Conservation (phyloP, 805 yeast species). For the Wickerhamiella brachini region DNA sequence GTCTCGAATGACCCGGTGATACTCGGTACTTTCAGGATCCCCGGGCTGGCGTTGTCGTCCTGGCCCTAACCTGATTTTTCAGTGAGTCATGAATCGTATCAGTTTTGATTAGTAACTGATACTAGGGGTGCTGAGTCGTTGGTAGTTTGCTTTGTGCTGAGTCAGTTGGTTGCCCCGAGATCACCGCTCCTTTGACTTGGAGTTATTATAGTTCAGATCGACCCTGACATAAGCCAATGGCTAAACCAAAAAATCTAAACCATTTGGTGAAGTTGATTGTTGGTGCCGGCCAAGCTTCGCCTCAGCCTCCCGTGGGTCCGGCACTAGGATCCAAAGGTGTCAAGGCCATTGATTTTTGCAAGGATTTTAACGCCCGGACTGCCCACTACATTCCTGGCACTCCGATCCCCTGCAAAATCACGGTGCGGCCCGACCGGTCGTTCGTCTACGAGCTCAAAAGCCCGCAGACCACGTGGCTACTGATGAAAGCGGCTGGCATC, state of each 20-base stretch:
- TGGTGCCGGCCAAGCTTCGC: conserved; percentile 96
- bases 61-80: too few species aligned
- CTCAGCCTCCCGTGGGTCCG: conserved; percentile 98
- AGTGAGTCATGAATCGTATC: too few species aligned
- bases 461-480: conserved; percentile 82
- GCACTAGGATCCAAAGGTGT: conserved; percentile 98
- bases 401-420: conserved; percentile 77
- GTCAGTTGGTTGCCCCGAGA: too few species aligned
- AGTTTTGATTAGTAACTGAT: too few species aligned
- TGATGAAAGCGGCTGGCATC: conserved; percentile 67
- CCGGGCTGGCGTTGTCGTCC: too few species aligned
- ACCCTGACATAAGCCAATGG: neutral
- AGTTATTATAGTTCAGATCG: too few species aligned
- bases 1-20: neutral
- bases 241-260: conserved; percentile 34
- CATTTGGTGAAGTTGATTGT: conserved; percentile 71
- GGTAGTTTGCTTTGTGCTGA: too few species aligned
- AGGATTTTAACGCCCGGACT: conserved; percentile 95
- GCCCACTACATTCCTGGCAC: conserved; percentile 74
- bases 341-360: conserved; percentile 95
- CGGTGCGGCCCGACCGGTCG: conserved; percentile 83
- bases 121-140: too few species aligned
- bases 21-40: neutral
- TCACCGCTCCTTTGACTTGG: too few species aligned
- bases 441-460: conserved; percentile 77